phyloP scores from a whole-genome alignment of 2,329 filamentous ascomycete species.

The Aspergillus hiratsukae region DNA sequence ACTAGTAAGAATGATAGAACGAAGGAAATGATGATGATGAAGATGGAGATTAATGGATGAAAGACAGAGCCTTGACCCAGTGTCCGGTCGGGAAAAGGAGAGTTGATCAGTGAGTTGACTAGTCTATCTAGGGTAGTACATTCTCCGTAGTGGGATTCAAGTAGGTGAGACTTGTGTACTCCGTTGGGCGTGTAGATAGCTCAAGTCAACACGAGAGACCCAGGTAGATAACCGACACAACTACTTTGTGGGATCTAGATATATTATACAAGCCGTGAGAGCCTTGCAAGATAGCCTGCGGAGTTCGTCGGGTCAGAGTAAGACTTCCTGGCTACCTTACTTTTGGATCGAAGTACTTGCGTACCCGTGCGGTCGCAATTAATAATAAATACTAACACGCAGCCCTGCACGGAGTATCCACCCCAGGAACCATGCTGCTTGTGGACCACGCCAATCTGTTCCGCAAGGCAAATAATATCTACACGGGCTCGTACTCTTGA shows the following conservation, averaged over 20 bases:
- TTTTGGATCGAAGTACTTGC: neutral
- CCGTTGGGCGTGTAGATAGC: neutral
- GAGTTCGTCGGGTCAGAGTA: neutral
- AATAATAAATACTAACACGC: neutral
- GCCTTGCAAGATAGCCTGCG: neutral
- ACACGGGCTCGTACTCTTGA: neutral
- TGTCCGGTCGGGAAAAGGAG: neutral
- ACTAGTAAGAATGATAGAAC: slow-evolving; percentile 7
- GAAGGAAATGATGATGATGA: slow-evolving; percentile 5
- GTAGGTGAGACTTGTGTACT: neutral
- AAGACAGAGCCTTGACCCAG: slow-evolving; percentile 1
- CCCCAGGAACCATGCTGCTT: neutral
- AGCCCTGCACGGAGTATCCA: neutral
- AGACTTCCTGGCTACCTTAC: neutral
- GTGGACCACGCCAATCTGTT: neutral
- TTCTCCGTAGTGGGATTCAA: neutral
- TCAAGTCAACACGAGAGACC: neutral
- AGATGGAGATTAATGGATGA: slow-evolving; percentile 1
- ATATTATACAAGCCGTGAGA: neutral
- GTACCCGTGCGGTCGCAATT: neutral
- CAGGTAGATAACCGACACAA: neutral
- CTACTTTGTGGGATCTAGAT: too few relatives aligned
- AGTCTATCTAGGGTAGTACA: neutral
- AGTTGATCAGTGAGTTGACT: neutral
- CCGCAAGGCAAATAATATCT: neutral